A percentile compares a stretch with the other conserved stretches of the same genome.
Evolutionary conservation across 179 eudicot species (phyloP).

Genomic region (Beta macrorhiza): DNA sequence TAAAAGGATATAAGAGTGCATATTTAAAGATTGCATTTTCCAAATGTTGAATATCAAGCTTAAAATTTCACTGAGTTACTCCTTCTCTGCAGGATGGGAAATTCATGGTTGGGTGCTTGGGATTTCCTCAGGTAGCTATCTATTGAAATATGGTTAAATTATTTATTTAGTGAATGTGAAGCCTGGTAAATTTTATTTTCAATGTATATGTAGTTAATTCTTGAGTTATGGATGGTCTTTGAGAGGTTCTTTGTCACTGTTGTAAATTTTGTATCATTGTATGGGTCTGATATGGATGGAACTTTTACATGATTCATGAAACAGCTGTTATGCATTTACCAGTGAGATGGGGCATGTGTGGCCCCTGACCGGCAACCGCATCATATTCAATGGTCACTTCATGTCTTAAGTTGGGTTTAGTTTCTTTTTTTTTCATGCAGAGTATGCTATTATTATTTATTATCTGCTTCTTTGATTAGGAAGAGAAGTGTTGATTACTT

Average conservation of each 20-base stretch:
- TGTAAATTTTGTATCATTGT: neutral
- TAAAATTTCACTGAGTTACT: constrained; percentile 16
- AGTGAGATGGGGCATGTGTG: neutral
- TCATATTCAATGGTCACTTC: neutral
- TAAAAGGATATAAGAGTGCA: neutral
- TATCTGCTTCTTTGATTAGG: neutral
- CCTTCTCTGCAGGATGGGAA: constrained; percentile 78
- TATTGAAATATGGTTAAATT: constrained; percentile 13
- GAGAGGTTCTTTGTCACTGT: neutral
- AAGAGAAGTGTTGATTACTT: neutral
- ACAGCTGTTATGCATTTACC: neutral
- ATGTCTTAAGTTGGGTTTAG: neutral
- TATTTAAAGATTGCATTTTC: neutral
- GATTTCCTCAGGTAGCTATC: constrained; percentile 74
- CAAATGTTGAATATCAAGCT: constrained; percentile 1
- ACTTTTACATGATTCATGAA: neutral
- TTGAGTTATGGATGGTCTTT: constrained; percentile 5
- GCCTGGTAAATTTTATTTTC: neutral
- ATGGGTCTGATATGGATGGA: neutral
- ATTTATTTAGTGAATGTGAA: neutral
- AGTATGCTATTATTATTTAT: neutral
- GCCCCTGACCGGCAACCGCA: neutral
- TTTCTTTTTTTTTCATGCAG: neutral
- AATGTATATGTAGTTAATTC: neutral
- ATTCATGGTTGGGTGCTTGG: constrained; percentile 97